phyloP scores from a whole-genome alignment of 1,139 yeast species.

The Taiozyma sp. region DNA sequence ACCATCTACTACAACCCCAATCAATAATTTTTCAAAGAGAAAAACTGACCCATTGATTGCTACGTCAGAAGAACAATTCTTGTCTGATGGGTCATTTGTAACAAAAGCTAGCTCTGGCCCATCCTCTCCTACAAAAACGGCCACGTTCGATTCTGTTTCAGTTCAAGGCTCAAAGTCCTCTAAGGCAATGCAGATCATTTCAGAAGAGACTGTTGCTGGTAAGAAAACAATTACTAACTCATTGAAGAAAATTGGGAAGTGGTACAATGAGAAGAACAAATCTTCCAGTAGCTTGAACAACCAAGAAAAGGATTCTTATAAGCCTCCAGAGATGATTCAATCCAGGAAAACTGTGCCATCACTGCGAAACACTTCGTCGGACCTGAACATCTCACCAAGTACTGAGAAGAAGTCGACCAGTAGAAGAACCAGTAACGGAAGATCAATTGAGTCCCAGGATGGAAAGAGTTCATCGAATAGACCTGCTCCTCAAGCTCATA shows the following conservation, averaged over 20 bases:
- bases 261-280: slow-evolving; percentile 53
- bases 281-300: slow-evolving; percentile 3
- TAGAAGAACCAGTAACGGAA: slow-evolving; percentile 4
- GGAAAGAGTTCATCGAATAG: slow-evolving; percentile 4
- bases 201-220: slow-evolving; percentile 27
- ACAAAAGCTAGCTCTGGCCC: slow-evolving; percentile 5
- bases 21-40: slow-evolving; percentile 4
- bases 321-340: slow-evolving; percentile 64
- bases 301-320: slow-evolving; percentile 27
- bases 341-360: slow-evolving; percentile 38
- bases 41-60: slow-evolving; percentile 20
- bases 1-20: slow-evolving; percentile 1
- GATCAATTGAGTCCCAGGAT: slow-evolving; percentile 2
- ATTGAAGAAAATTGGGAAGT: slow-evolving; percentile 58
- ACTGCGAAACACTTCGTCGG: background rate
- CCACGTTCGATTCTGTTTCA: background rate
- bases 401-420: slow-evolving; percentile 2
- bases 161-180: slow-evolving; percentile 8
- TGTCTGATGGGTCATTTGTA: slow-evolving; percentile 25
- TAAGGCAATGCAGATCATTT: slow-evolving; percentile 17
- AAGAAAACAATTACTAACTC: slow-evolving; percentile 38
- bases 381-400: background rate
- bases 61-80: slow-evolving; percentile 23
- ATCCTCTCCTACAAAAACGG: background rate
- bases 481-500: slow-evolving; percentile 24